Percentiles rank a stretch among this genome's conserved stretches.
These are phyloP conservation scores for Pseudotsuga menziesii DNA, from an alignment of 75 land plant genomes.

Conservation along the genomic window DNA sequence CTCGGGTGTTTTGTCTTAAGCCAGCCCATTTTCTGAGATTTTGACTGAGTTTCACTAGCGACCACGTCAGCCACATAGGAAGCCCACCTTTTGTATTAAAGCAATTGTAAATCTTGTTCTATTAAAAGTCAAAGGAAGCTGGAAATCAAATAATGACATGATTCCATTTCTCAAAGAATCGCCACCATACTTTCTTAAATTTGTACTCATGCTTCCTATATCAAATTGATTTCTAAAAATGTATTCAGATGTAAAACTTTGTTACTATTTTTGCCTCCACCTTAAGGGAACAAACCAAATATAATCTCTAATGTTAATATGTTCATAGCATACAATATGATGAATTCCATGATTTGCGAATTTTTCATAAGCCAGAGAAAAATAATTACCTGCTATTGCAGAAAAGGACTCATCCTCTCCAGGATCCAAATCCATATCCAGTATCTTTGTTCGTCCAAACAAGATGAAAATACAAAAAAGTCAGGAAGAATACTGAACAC, in stretches of 20 bases:
- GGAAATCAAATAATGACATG: not conserved
- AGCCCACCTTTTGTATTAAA: too few relatives aligned
- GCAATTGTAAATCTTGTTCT: too few relatives aligned
- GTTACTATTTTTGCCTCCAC: not conserved
- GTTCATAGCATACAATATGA: not conserved
- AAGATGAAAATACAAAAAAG: not conserved
- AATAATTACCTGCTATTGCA: conserved; percentile 37
- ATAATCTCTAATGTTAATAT: not conserved
- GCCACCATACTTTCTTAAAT: not conserved
- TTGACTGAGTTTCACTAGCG: too few relatives aligned
- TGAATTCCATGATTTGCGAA: not conserved
- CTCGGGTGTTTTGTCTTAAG: too few relatives aligned
- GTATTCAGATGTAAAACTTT: not conserved
- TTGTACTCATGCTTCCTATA: not conserved
- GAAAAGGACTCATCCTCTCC: conserved; percentile 51
- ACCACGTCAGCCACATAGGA: too few relatives aligned
- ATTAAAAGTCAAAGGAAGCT: too few relatives aligned
- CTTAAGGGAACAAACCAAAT: not conserved
- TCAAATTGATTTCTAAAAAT: not conserved
- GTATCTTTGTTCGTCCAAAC: conserved; percentile 42
- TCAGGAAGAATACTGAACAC: conserved; percentile 5
- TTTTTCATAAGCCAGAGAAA: not conserved
- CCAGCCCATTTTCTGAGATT: too few relatives aligned
- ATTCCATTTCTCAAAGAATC: not conserved
- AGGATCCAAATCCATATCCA: conserved; percentile 84